Base-by-base conservation (phyloP, 2,329 filamentous ascomycete species). In the Xylaria arbuscula region DNA sequence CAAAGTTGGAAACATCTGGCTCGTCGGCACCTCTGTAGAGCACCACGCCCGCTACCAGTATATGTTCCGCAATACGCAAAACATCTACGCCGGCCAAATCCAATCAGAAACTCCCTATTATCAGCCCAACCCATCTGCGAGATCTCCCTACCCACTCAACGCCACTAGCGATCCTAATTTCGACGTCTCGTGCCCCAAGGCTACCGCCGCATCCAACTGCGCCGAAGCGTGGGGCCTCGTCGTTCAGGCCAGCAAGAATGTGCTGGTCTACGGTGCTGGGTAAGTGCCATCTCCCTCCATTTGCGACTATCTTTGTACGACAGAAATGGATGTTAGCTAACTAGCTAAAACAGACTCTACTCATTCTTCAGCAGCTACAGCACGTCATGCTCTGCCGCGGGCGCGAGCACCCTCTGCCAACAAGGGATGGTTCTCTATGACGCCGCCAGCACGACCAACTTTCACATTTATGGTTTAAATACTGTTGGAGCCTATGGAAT, bases 41-140 rank as follows among this genome's bases (percentile, higher is more conserved):
- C 90, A 93, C 78, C 85, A 85, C 59, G 83, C 85, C 1, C 79
- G 92, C 19, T 91, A 90, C 76, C 89, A 92, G 78, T 93, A 92
- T 78, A 87, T 91, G 72, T 81, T 92, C 61, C 80, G 82, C 73
- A 82, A 84, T 59, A 89, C 90, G 2, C 82, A 84, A 58, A 86
- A 92, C 74, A 80, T 92, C 66, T 90, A 86, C 77, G 86, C 88
- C 74, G 89, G 88, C n/a, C 85, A 89, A 73, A 87, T 89, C 53
- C 90, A 93, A 76, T 89, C 90, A 54, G 90, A 93, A 78, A 89
- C 90, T 2, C 88, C 90, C 0, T 93, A 93, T 79, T 92, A 87
- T 80, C 90, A 93, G 77, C 88, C 89, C 19, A 88, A 86, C 75
- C 90, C 90, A 0, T 81, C 81, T 55, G 88, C 89, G 0, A 83